Evolutionary conservation across 495 filamentous ascomycete genomes (phyloP), one percentile per base, ranked within the genome.

Genomic region (Haplographium delicatum): DNA sequence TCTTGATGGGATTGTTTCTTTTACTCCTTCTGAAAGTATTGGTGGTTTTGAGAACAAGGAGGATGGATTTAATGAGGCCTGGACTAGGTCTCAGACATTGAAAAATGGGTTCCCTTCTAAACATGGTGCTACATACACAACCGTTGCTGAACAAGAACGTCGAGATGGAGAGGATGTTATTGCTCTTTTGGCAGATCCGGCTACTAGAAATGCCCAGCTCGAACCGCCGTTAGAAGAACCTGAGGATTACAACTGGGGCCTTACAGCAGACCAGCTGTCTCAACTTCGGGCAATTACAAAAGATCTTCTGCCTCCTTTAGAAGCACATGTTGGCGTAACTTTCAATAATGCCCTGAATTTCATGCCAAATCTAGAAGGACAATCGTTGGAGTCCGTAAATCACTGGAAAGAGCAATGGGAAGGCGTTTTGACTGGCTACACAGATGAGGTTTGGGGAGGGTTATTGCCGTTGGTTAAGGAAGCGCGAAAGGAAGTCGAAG

Each of bases 371-470:
- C 25, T 48, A 33, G 27, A 50, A 13, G 16, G 15, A 5, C 16
- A 16, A 27, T 9, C 48, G 40, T 23, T 50, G 44, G 75, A 77
- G 50, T 68, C 67, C 23, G 70, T 65, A 42, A 59, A 68, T 35
- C 48, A 69, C 5, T 78, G 74, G 75, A 59, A 71, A 38, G 59
- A 47, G 37, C 72, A 84, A 41, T 84, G 85, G 85, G 66, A 79
- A 9, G 65, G 67, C 30, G 78, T 86, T 2, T 72, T 88, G 57
- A 81, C 75, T 30, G 67, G 70, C 26, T 89, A 89, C 59, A 75
- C 81, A 26, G 83, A 89, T 63, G 84, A 88, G 50, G 84, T 91
- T 9, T 91, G 87, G 86, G 87, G 86, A 51, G 83, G 82, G 53
- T 63, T 88, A 34, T 57, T 71, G 18, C 75, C 80, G n/a, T 68